Base-by-base conservation (phyloP, 2,329 filamentous ascomycete species). In the Talaromyces marneffei region DNA sequence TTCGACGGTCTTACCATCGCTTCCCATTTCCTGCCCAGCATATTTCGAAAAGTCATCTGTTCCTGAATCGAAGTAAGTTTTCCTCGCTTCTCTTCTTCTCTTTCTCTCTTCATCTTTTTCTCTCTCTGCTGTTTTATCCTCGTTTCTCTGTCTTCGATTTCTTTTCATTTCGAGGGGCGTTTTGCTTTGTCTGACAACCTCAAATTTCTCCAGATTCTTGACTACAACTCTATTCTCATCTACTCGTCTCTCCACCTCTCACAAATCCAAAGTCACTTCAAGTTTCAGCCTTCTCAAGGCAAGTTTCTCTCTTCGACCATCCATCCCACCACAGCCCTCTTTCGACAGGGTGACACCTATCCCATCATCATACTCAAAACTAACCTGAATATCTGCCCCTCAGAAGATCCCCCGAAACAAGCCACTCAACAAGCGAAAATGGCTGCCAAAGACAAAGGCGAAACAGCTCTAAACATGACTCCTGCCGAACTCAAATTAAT, bases 401-500 rank as follows among this genome's bases (percentile, higher is more conserved):
- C 44, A 37, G 23, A 29, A 20, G 14, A 10, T 25, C 23, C 14
- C 3, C 8, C 14, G 20, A 23, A 25, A 29, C 27, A 31, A 4
- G 4, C 9, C 27, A 9, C 18, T 4, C 44, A 29, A 50, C 46
- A n/a, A n/a, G 25, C 46, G 31, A 52, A 18, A 52, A 55, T 55
- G 52, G 18, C 52, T 23, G 35, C 12, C 14, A 50, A 55, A 5
- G 35, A 40, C 12, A 61, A 62, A 25, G 37, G 14, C 33, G 57
- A 63, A 14, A 18, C 42, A 1, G 3, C 37, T 9, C 31, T 62
- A 37, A 52, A 57, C 10, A 50, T 65, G 27, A 53, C 39, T 23
- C 29, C 53, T 7, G 29, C 54, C 6, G 63, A 65, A 35, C 25
- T 62, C 31, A 65, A 63, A 8, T 9, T 65, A 1, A 61, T 65